Conservation (phyloP, 148 eudicot genomes). For the Salicornia ramosissima region DNA sequence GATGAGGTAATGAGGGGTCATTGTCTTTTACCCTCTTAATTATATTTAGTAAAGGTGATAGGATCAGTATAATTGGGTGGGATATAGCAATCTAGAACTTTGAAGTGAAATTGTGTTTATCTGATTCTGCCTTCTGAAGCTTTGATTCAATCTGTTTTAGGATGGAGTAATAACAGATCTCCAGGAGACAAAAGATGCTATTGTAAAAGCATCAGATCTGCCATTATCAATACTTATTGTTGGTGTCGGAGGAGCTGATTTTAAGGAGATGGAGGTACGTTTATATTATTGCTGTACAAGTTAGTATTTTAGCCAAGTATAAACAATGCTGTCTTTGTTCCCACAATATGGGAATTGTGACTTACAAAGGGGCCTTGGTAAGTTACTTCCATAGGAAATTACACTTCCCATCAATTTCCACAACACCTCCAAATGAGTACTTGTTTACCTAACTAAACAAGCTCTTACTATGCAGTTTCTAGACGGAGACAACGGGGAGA, state of each 20-base stretch:
- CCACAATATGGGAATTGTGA: no score
- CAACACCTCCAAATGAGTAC: no score
- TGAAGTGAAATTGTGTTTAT: not conserved
- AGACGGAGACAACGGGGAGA: slow-evolving; percentile 84
- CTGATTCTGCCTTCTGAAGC: not conserved
- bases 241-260: slow-evolving; percentile 99
- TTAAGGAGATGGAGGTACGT: slow-evolving; percentile 92
- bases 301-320: not conserved
- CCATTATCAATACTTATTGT: slow-evolving; percentile 95
- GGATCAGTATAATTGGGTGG: no score
- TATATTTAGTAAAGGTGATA: no score
- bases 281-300: no score
- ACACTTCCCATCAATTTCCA: no score
- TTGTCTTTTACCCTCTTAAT: no score
- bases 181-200: slow-evolving; percentile 95
- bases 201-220: slow-evolving; percentile 89
- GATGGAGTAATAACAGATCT: slow-evolving; percentile 99
- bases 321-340: not conserved
- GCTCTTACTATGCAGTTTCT: slow-evolving; percentile 64
- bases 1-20: no score
- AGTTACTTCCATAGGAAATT: no score
- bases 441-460: not conserved
- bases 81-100: no score
- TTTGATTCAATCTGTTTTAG: slow-evolving; percentile 33
- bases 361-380: no score